These are phyloP conservation scores for Mucuna pruriens DNA, from an alignment of 306 rosid genomes.

Conservation along the genomic window DNA sequence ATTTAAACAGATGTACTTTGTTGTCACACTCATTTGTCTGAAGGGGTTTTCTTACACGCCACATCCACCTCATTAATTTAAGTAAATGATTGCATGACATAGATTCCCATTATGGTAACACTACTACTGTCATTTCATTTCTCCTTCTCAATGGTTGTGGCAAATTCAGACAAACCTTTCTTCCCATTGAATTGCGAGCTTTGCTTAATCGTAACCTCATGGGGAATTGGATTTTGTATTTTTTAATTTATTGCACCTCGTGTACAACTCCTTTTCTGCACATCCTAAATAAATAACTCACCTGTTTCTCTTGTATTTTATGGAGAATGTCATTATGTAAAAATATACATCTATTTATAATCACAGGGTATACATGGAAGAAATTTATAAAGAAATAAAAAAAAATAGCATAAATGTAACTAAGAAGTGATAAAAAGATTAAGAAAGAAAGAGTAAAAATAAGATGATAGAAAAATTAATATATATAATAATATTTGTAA, in stretches of 20 bases:
- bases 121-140: conserved; percentile 26
- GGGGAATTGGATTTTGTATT: conserved; percentile 39
- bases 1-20: background rate
- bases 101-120: conserved; percentile 35
- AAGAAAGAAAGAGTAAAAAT: too few relatives aligned
- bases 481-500: too few relatives aligned
- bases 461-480: too few relatives aligned
- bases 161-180: conserved; percentile 7
- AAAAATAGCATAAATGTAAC: too few relatives aligned
- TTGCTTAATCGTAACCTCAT: conserved; percentile 6
- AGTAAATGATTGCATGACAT: conserved; percentile 35
- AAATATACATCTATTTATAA: too few relatives aligned
- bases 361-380: too few relatives aligned
- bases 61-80: conserved; percentile 21
- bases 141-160: background rate
- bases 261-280: background rate
- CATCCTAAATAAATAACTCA: too few relatives aligned
- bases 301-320: too few relatives aligned
- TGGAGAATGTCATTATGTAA: too few relatives aligned
- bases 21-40: background rate
- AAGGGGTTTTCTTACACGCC: conserved; percentile 42
- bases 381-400: too few relatives aligned
- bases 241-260: conserved; percentile 1
- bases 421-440: too few relatives aligned
- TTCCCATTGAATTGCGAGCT: conserved; percentile 11